Evolutionary conservation across 495 filamentous ascomycete species (phyloP).

Genomic region (Neurospora sp.): DNA sequence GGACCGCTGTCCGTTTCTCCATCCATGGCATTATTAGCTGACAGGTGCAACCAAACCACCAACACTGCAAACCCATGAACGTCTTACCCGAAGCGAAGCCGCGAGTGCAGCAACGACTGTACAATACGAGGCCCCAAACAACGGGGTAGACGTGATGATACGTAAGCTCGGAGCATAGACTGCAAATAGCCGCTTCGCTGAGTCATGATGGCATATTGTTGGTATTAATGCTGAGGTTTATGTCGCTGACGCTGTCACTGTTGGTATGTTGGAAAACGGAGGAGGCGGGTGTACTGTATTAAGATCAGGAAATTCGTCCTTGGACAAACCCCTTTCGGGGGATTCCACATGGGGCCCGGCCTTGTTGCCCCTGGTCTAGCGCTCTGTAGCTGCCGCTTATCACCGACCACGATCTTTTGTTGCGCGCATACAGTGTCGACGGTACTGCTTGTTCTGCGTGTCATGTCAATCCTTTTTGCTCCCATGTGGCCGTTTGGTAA

Average conservation of each 20-base stretch:
- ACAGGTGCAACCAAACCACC: not conserved
- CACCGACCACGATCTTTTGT: not conserved
- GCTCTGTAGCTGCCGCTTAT: not conserved
- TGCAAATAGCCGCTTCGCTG: not conserved
- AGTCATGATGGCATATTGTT: slow-evolving; percentile 3
- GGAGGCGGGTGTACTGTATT: slow-evolving; percentile 6
- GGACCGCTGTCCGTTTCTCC: not conserved
- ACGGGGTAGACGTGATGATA: not conserved
- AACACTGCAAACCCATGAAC: not conserved
- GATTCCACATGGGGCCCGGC: slow-evolving; percentile 8
- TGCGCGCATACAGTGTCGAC: not conserved
- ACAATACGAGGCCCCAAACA: not conserved
- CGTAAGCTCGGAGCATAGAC: not conserved
- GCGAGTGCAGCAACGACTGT: not conserved
- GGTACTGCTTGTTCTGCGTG: not conserved
- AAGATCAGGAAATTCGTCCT: slow-evolving; percentile 12
- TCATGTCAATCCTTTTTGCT: not conserved
- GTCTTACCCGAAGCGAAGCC: slow-evolving; percentile 5
- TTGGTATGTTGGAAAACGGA: slow-evolving; percentile 14
- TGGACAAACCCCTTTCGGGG: slow-evolving; percentile 4
- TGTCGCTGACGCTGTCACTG: not conserved
- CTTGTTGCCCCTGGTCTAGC: not conserved
- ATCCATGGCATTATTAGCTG: slow-evolving; percentile 2
- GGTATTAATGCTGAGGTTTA: not conserved
- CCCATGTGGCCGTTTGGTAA: not conserved